Evolutionary conservation across 164 flowering plant genomes (phyloP), one percentile per base, ranked within the genome.

Genomic region (Vitis vinifera): DNA sequence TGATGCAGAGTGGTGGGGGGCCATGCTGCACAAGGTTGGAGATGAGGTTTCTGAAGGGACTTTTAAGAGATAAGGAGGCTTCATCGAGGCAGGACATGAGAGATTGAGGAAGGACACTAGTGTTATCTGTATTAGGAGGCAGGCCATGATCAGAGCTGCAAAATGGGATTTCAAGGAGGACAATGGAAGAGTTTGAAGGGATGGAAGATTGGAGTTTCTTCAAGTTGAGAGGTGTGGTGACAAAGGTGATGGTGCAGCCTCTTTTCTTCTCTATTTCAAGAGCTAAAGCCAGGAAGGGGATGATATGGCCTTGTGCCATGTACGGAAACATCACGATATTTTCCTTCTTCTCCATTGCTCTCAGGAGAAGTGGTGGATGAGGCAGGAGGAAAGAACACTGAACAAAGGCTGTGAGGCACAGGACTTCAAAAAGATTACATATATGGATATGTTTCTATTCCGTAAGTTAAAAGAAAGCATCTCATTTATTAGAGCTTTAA

Each of bases 161-260:
- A 75, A 83, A 83, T 60, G 88, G 88, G 62, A 86, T 66, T 11
- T 77, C 79, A 9, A 59, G 70, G 68, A 88, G 78, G 51, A 59
- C 63, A 29, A 86, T 79, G 78, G 86, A 60, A 55, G 89, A 76
- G 52, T 63, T 10, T 2, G 76, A 74, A 8, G 85, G 84, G 52
- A 83, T 74, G 12, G 80, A 76, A 4, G 72, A 59, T 6, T 70
- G 14, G 80, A 86, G 84, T 5, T 78, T 76, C 8, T 50, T 65
- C 77, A 82, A 75, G 78, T 86, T 86, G 55, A 63, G 65, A n/a
- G 88, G 84, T 9, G 90, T 84, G 74, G 68, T 86, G 68, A 80
- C 70, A 19, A 83, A 67, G 67, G 72, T 71, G 50, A 86, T 73
- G 55, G 57, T 23, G 79, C 44, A 75, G 51, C 71, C 69, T 8